Evolutionary conservation across 768 basidiomycete genomes (phyloP).

Genomic region (Suillus hirtellus): DNA sequence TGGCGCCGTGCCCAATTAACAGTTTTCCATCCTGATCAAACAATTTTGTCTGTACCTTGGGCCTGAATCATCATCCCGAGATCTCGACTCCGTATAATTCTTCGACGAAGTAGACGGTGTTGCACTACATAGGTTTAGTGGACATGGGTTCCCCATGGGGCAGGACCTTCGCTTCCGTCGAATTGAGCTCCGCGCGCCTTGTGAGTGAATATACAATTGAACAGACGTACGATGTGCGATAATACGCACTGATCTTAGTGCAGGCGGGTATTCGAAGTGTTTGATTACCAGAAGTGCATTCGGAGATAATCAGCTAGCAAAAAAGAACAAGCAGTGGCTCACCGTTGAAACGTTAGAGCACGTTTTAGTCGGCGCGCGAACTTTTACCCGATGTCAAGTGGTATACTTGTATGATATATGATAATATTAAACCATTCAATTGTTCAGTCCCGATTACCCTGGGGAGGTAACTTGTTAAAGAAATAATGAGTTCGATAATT

Average conservation of each 20-base stretch:
- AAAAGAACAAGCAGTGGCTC: background rate
- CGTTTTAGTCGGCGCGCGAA: conserved; percentile 3
- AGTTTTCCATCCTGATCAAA: background rate
- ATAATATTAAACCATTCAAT: background rate
- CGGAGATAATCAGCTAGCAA: background rate
- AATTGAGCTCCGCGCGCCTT: background rate
- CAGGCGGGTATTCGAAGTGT: background rate
- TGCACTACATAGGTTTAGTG: background rate
- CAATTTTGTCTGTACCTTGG: background rate
- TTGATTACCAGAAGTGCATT: background rate
- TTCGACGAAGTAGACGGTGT: too few species aligned
- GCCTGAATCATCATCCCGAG: background rate
- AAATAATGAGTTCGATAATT: background rate
- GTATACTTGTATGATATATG: background rate
- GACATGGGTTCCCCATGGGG: background rate
- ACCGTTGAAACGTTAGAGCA: background rate
- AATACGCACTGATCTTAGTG: background rate
- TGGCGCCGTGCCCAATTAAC: conserved; percentile 1
- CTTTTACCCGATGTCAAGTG: background rate
- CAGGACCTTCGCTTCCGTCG: background rate
- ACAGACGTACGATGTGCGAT: background rate
- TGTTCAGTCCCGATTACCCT: background rate
- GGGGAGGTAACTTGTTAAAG: background rate
- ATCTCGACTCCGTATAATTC: background rate
- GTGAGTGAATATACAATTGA: background rate